Conservation (phyloP, 805 yeast species). For the Aciculoconidium aculeatum region DNA sequence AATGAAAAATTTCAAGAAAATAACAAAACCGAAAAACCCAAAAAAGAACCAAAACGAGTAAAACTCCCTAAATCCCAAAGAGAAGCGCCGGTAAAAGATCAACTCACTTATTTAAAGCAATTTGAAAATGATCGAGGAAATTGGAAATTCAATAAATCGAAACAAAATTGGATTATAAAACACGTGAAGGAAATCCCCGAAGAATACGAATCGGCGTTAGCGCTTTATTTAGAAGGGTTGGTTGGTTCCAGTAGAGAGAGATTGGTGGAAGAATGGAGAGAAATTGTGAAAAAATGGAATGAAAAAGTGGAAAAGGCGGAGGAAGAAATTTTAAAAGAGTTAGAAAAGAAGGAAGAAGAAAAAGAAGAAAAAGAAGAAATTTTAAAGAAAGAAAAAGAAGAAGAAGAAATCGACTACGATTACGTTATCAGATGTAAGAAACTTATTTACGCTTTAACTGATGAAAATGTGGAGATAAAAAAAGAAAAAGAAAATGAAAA, state of each 20-base stretch:
- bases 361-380: conserved; percentile 11
- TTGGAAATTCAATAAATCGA: conserved; percentile 85
- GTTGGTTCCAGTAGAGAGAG: conserved; percentile 69
- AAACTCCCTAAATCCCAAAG: conserved; percentile 67
- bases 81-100: conserved; percentile 76
- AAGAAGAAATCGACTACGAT: conserved; percentile 25
- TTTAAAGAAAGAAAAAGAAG: conserved; percentile 9
- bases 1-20: conserved; percentile 20
- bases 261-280: conserved; percentile 43
- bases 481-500: conserved; percentile 8
- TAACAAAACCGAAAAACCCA: conserved; percentile 41
- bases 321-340: conserved; percentile 31
- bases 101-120: conserved; percentile 56
- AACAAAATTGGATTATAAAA: conserved; percentile 78
- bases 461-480: conserved; percentile 26
- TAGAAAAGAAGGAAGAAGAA: conserved; percentile 21
- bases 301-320: conserved; percentile 37
- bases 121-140: conserved; percentile 48
- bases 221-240: conserved; percentile 50
- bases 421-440: conserved; percentile 38
- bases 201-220: conserved; percentile 46
- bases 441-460: conserved; percentile 29
- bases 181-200: conserved; percentile 50
- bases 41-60: conserved; percentile 65
- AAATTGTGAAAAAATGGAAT: conserved; percentile 54